These are phyloP conservation scores for Xerocomus amazonicus DNA, from an alignment of 1,284 basidiomycete genomes.

Conservation along the genomic window DNA sequence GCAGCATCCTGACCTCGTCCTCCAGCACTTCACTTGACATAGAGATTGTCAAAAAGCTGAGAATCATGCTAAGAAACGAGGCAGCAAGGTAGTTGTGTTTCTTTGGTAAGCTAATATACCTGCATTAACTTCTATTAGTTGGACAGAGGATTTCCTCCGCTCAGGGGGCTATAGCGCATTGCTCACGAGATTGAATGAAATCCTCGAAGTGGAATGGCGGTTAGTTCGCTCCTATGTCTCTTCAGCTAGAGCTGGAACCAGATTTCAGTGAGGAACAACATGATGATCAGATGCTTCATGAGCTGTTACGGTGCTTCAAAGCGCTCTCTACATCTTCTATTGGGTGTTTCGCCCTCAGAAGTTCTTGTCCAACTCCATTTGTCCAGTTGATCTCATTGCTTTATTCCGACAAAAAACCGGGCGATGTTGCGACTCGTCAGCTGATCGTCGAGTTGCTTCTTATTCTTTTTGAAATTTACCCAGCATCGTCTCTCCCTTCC, in stretches of 20 bases:
- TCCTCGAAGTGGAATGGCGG: conserved; percentile 97
- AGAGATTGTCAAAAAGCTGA: conserved; percentile 72
- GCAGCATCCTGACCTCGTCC: conserved; percentile 58
- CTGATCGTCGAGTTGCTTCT: conserved; percentile 85
- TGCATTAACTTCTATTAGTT: conserved; percentile 43
- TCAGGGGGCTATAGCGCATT: conserved; percentile 84
- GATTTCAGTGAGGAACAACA: conserved; percentile 87
- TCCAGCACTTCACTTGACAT: conserved; percentile 71
- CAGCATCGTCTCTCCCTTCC: conserved; percentile 60
- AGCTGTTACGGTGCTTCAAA: conserved; percentile 91
- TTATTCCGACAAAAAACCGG: conserved; percentile 97
- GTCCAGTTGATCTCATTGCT: conserved; percentile 77
- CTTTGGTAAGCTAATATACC: conserved; percentile 1
- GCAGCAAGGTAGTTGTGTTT: conserved; percentile 57
- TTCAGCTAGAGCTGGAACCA: conserved; percentile 11
- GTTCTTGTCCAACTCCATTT: conserved; percentile 83
- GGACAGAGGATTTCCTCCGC: conserved; percentile 89
- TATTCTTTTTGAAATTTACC: conserved; percentile 82
- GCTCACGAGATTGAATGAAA: conserved; percentile 83
- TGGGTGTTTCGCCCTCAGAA: conserved; percentile 77
- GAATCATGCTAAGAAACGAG: conserved; percentile 82
- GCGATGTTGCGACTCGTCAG: conserved; percentile 86
- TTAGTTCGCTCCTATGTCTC: conserved; percentile 33
- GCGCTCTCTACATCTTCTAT: conserved; percentile 88
- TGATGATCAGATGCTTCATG: conserved; percentile 91